Evolutionary conservation across 208 protist genomes (phyloP).

Genomic region (Leishmania braziliensis): DNA sequence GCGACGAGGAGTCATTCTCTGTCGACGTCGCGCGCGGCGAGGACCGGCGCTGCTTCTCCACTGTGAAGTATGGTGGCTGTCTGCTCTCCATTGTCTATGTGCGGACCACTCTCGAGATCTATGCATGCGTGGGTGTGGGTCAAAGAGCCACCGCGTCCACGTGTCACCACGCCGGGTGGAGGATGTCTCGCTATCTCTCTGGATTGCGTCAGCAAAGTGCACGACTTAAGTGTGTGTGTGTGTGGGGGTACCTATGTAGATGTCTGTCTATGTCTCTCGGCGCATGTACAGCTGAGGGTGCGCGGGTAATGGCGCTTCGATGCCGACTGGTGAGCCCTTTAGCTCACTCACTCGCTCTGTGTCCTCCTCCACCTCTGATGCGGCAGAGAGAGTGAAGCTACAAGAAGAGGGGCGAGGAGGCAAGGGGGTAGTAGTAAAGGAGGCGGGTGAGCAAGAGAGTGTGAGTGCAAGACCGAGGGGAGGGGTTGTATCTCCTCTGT

Average conservation of each 20-base stretch:
- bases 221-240: background rate
- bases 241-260: background rate
- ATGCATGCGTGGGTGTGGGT: background rate
- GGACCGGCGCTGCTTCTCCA: constrained; percentile 17
- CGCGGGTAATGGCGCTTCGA: background rate
- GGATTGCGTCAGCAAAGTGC: background rate
- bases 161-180: background rate
- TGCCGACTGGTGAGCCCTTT: background rate
- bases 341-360: background rate
- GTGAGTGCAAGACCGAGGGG: background rate
- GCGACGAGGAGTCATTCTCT: constrained; percentile 19
- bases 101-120: background rate
- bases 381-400: background rate
- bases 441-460: background rate
- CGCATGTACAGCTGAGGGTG: background rate
- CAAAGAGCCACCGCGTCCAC: background rate
- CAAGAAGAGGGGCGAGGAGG: background rate
- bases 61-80: background rate
- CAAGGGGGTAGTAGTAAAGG: background rate
- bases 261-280: background rate
- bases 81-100: background rate
- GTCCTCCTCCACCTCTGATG: background rate
- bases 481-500: background rate
- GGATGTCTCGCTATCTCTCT: background rate
- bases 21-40: constrained; percentile 10